A percentile compares a stretch with the other conserved stretches of the same genome.
These are phyloP conservation scores for Geopyxis carbonaria DNA, from an alignment of 495 filamentous ascomycete species.

Conservation along the genomic window DNA sequence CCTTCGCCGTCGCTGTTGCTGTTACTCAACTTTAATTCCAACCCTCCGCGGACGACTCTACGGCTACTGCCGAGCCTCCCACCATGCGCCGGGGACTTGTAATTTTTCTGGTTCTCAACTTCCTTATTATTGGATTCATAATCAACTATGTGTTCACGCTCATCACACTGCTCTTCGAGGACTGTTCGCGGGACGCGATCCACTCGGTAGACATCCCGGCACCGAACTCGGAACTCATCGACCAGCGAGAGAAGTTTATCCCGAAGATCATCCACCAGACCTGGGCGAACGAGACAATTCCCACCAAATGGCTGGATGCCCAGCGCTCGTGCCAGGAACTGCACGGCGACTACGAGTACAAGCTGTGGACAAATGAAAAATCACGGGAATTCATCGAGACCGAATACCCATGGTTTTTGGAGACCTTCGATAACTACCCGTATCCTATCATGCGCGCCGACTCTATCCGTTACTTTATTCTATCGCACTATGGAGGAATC, in stretches of 20 bases:
- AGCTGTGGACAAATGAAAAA: constrained; percentile 72
- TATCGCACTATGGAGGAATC: constrained; percentile 66
- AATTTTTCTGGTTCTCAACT: constrained; percentile 45
- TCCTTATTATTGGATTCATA: constrained; percentile 40
- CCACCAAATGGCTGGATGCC: constrained; percentile 52
- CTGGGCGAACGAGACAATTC: constrained; percentile 61
- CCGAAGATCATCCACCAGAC: constrained; percentile 88
- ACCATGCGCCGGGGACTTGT: constrained; percentile 47
- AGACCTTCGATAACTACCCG: constrained; percentile 63
- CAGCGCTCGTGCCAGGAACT: constrained; percentile 60
- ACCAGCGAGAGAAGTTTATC: constrained; percentile 47
- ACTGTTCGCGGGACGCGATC: constrained; percentile 48
- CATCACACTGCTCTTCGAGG: constrained; percentile 47
- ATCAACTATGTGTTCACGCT: constrained; percentile 48
- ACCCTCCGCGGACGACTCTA: too few relatives aligned
- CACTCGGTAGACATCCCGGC: constrained; percentile 45
- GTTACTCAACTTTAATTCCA: too few relatives aligned
- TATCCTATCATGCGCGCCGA: constrained; percentile 78
- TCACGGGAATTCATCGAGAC: constrained; percentile 57
- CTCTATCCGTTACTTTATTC: constrained; percentile 74
- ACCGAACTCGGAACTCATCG: constrained; percentile 40
- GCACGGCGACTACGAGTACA: constrained; percentile 68
- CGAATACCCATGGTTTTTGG: constrained; percentile 76
- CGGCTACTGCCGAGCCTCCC: too few relatives aligned
- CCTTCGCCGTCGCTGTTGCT: too few relatives aligned